These are phyloP conservation scores for Turritis glabra DNA, from an alignment of 345 rosid genomes.

Conservation along the genomic window DNA sequence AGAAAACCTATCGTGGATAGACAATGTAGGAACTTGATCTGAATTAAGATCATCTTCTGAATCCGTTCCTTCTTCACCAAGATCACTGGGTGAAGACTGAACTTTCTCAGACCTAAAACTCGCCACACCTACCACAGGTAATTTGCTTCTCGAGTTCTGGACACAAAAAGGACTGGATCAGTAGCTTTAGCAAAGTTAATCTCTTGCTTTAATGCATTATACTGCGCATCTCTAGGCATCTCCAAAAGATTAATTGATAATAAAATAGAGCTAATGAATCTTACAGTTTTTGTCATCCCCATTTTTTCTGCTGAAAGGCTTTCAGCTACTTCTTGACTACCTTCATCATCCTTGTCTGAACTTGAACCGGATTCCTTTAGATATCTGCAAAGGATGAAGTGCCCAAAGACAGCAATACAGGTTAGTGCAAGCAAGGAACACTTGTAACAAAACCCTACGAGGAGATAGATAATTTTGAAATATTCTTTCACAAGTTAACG, in stretches of 20 bases:
- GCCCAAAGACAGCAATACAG: conserved; percentile 13
- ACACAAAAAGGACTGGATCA: conserved; percentile 6
- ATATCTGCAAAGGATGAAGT: conserved; percentile 50
- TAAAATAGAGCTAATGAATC: conserved; percentile 28
- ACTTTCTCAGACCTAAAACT: conserved; percentile 45
- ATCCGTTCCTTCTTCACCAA: conserved; percentile 50
- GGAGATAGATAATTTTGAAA: neutral
- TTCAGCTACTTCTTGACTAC: conserved; percentile 50
- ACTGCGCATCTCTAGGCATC: conserved; percentile 4
- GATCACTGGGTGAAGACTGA: conserved; percentile 45
- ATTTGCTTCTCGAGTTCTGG: conserved; percentile 38
- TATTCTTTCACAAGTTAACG: neutral
- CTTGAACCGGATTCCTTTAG: conserved; percentile 45
- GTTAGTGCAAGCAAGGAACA: conserved; percentile 6
- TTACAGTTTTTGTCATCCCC: conserved; percentile 53
- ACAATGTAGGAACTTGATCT: conserved; percentile 60
- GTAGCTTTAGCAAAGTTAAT: conserved; percentile 30
- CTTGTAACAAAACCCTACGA: neutral
- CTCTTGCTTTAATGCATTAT: conserved; percentile 7
- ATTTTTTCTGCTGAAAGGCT: conserved; percentile 48
- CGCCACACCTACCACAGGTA: conserved; percentile 24
- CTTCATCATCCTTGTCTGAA: conserved; percentile 57
- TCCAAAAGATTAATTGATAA: neutral
- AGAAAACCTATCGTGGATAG: conserved; percentile 58
- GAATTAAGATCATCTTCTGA: conserved; percentile 57